phyloP scores from a whole-genome alignment of 306 rosid species.

The Hylodesmum podocarpum region DNA sequence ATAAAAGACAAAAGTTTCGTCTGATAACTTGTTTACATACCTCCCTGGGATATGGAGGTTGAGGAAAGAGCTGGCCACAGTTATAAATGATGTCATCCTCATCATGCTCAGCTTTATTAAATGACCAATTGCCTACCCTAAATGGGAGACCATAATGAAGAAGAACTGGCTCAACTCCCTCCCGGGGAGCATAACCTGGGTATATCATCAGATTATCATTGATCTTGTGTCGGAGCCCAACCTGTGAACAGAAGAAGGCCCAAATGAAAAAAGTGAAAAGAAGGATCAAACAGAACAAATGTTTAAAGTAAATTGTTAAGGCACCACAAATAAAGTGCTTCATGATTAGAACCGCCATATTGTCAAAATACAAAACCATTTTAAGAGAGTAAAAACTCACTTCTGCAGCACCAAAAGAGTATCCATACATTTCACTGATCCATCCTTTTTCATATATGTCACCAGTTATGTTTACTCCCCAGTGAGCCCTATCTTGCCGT shows the following conservation, averaged over 20 bases:
- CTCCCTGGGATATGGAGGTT: constrained; percentile 92
- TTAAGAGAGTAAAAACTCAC: constrained; percentile 45
- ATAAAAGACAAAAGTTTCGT: background rate
- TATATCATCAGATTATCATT: constrained; percentile 89
- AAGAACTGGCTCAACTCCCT: constrained; percentile 73
- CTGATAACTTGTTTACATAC: constrained; percentile 40
- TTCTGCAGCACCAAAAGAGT: constrained; percentile 95
- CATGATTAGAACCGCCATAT: background rate
- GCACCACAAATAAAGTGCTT: background rate
- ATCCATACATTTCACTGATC: constrained; percentile 99
- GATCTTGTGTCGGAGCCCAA: constrained; percentile 87
- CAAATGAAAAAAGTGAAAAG: background rate
- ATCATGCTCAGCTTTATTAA: constrained; percentile 75
- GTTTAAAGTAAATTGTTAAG: background rate
- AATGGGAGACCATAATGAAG: constrained; percentile 86
- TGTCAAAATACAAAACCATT: background rate
- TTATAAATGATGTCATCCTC: constrained; percentile 69
- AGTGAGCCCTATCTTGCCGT: constrained; percentile 81
- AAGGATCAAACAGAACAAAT: constrained; percentile 3
- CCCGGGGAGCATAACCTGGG: constrained; percentile 78
- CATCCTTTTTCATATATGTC: constrained; percentile 84
- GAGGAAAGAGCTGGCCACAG: constrained; percentile 76
- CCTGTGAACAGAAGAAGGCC: constrained; percentile 48
- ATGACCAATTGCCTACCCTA: constrained; percentile 89
- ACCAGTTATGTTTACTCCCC: constrained; percentile 84